Evolutionary conservation across 2,329 filamentous ascomycete species (phyloP), one percentile per base, ranked within the genome.

Genomic region (Fusarium pseudocircinatum): DNA sequence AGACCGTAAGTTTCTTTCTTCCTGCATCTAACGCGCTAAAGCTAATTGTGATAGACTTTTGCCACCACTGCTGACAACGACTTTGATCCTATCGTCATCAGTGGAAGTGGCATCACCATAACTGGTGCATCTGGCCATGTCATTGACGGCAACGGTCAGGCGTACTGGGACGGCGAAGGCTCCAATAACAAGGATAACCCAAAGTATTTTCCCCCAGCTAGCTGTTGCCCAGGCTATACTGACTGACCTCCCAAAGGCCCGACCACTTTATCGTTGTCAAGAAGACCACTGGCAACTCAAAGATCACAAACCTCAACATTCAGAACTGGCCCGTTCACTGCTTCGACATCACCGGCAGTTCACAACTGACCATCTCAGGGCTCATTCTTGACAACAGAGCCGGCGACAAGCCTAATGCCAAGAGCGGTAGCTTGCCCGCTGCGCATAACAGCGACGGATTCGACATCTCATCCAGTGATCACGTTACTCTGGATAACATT

Each of bases 371-470:
- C 11, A 75, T 85, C 10, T 79, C 74, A n/a, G 74, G 77, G 47
- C 77, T 85, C 67, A 82, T 74, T 24, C 80, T 85, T 13, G 80
- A 85, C 63, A 83, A 81, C 72, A 76, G 77, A 4, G 79, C 68
- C 20, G 83, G 83, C n/a, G 80, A 83, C 63, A 52, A 37, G 49
- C 49, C 49, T 1, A 52, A 52, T 6, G 54, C 76, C 13, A 75
- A 70, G 24, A 77, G 77, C 14, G 81, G 79, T 34, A 4, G 32
- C 18, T 52, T 52, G 7, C 49, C 49, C 3, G 49, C 49, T 22
- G 49, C 49, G 10, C 79, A 87, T 72, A 91, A 91, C 81, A 90
- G 87, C 2, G 89, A 90, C 73, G 88, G 84, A 4, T 91, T 90
- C 74, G 87, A 90, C 70, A 84, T 90, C 65, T 85, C 86, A 58